Evolutionary conservation across 805 yeast species (phyloP).

Genomic region (Blastobotrys peoriensis): DNA sequence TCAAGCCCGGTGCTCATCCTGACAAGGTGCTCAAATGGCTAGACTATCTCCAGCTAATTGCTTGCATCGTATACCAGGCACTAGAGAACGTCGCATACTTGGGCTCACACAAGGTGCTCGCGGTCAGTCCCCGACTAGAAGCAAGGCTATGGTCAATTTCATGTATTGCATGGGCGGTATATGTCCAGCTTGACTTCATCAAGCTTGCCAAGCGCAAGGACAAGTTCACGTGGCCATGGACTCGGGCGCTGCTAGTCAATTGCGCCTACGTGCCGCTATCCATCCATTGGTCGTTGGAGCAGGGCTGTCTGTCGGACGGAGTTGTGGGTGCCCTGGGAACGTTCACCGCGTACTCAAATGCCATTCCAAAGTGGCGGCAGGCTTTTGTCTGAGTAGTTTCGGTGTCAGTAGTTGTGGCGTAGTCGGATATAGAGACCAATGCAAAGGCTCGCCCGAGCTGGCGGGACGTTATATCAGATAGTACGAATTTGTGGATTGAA

Average conservation of each 20-base stretch:
- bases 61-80: conserved; percentile 34
- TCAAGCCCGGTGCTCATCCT: conserved; percentile 25
- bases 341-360: conserved; percentile 26
- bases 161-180: conserved; percentile 35
- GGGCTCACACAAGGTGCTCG: conserved; percentile 32
- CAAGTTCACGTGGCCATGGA: conserved; percentile 13
- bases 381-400: background rate
- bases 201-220: conserved; percentile 16
- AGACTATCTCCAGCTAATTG: conserved; percentile 32
- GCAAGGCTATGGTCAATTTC: conserved; percentile 32
- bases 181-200: conserved; percentile 32
- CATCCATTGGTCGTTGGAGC: conserved; percentile 36
- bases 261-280: conserved; percentile 38
- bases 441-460: too few relatives aligned
- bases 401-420: too few relatives aligned
- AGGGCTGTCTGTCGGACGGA: conserved; percentile 29
- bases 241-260: conserved; percentile 28
- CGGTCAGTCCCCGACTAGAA: conserved; percentile 23
- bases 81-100: conserved; percentile 38
- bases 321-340: conserved; percentile 36
- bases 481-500: too few relatives aligned
- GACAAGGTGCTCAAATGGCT: conserved; percentile 27
- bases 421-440: too few relatives aligned
- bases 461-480: too few relatives aligned
- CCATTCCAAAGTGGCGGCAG: conserved; percentile 17